A percentile compares a stretch with the other conserved stretches of the same genome.
Conservation (phyloP, 768 basidiomycete genomes). For the Rubroboletus pulcherrimus region DNA sequence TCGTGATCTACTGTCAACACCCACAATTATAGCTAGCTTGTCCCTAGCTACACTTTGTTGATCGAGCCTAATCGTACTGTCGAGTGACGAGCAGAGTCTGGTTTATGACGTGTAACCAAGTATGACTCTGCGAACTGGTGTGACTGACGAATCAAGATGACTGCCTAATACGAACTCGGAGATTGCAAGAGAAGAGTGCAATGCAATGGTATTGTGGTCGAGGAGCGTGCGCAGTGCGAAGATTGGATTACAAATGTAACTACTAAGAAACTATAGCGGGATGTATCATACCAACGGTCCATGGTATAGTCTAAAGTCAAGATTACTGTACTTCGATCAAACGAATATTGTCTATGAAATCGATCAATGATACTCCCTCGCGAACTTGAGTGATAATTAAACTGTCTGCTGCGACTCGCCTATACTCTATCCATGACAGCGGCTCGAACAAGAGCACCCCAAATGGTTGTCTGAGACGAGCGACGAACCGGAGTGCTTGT, state of each 20-base stretch:
- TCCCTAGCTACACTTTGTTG: too few relatives aligned
- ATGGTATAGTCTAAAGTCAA: background rate
- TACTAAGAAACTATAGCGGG: background rate
- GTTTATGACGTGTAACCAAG: too few relatives aligned
- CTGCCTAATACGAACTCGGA: too few relatives aligned
- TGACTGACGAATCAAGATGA: too few relatives aligned
- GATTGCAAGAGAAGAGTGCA: too few relatives aligned
- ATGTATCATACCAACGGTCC: background rate
- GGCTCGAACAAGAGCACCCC: conserved; percentile 3
- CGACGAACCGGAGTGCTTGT: conserved; percentile 2
- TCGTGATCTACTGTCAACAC: too few relatives aligned
- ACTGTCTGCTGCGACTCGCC: conserved; percentile 12
- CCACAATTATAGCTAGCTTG: too few relatives aligned
- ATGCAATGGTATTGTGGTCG: too few relatives aligned
- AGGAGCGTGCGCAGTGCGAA: background rate
- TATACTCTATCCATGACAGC: background rate
- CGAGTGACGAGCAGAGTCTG: too few relatives aligned
- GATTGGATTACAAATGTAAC: background rate
- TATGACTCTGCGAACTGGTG: too few relatives aligned
- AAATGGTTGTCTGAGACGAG: background rate
- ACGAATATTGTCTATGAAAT: background rate
- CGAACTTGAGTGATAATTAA: conserved; percentile 4
- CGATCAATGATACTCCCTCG: background rate
- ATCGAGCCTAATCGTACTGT: too few relatives aligned
- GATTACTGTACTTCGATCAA: background rate